A percentile compares a stretch with the other conserved stretches of the same genome.
phyloP scores from a whole-genome alignment of 805 yeast species.

The Debaryomyces hansenii region DNA sequence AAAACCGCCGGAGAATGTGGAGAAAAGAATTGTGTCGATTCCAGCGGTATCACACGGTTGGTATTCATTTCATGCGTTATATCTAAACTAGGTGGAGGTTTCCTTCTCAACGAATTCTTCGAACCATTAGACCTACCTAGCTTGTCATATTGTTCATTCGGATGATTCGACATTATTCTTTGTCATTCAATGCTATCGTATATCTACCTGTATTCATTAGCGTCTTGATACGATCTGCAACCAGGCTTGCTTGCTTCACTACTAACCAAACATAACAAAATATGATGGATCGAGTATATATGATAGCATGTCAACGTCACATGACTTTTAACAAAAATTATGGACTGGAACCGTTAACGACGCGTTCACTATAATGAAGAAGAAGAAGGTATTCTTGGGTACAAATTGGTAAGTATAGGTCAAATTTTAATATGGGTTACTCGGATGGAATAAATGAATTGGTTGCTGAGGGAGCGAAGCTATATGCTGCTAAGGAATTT shows the following conservation, averaged over 20 bases:
- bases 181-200: not conserved
- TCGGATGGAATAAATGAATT: slow-evolving; percentile 46
- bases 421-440: slow-evolving; percentile 20
- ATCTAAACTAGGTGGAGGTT: slow-evolving; percentile 4
- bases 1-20: not conserved
- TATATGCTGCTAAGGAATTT: slow-evolving; percentile 62
- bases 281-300: not conserved
- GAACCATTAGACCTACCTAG: not conserved
- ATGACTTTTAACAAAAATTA: not conserved
- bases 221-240: not conserved
- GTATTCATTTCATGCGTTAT: not conserved
- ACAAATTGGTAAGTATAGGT: too few species aligned
- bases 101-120: slow-evolving; percentile 3
- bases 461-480: slow-evolving; percentile 61
- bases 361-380: not conserved
- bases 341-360: not conserved
- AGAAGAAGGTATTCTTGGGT: too few species aligned
- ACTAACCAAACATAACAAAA: not conserved
- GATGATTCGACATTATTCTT: not conserved
- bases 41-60: not conserved
- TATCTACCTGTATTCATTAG: too few species aligned
- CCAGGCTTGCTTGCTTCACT: not conserved
- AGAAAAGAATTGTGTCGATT: not conserved
- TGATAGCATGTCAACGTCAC: not conserved
- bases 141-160: not conserved